phyloP scores from a whole-genome alignment of 75 land plant genomes.

The Larix kaempferi region DNA sequence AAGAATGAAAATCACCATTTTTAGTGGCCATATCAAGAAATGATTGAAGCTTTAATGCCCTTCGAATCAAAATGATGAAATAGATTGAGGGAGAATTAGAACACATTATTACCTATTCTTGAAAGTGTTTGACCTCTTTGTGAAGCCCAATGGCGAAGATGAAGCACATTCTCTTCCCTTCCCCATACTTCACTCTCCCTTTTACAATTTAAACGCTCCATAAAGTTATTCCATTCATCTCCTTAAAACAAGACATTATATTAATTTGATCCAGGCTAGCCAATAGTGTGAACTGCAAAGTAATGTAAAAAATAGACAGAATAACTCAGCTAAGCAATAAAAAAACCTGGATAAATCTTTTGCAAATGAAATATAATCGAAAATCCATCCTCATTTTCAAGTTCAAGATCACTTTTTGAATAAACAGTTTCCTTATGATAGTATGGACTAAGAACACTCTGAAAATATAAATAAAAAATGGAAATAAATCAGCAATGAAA shows the following conservation, averaged over 20 bases:
- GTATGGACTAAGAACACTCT: conserved; percentile 94
- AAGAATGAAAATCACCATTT: conserved; percentile 31
- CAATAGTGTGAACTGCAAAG: background rate
- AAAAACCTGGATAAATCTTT: conserved; percentile 91
- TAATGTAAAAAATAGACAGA: no score
- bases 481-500: background rate
- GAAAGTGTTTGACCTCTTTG: conserved; percentile 92
- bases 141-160: conserved; percentile 94
- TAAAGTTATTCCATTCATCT: conserved; percentile 98
- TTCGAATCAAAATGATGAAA: conserved; percentile 16
- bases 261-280: background rate
- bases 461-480: background rate
- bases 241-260: background rate
- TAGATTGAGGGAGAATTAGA: background rate
- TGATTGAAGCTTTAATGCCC: conserved; percentile 90
- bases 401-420: conserved; percentile 66
- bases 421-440: conserved; percentile 91
- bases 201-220: conserved; percentile 71
- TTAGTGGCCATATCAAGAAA: conserved; percentile 94
- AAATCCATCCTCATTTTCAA: conserved; percentile 96
- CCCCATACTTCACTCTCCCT: conserved; percentile 54
- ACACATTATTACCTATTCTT: conserved; percentile 67
- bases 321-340: no score
- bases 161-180: conserved; percentile 67
- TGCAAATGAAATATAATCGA: conserved; percentile 92